phyloP scores from a whole-genome alignment of 2,329 filamentous ascomycete species.

The Ophiostoma tasmaniense region DNA sequence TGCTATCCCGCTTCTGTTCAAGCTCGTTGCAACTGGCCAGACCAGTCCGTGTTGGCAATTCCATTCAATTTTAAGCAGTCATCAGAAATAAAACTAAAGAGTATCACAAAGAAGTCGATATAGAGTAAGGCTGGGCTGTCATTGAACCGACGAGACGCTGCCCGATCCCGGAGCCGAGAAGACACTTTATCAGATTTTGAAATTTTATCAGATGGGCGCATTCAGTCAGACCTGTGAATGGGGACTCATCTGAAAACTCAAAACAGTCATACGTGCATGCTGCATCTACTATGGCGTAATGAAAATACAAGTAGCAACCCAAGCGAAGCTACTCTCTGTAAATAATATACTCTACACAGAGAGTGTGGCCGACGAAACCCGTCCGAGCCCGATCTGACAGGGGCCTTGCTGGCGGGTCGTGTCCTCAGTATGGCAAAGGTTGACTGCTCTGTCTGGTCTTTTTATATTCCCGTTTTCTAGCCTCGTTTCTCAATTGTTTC shows the following conservation, averaged over 20 bases:
- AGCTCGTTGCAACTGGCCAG: background rate
- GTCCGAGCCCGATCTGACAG: background rate
- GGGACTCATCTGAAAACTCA: background rate
- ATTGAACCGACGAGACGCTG: background rate
- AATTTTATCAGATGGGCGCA: background rate
- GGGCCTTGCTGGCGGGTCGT: background rate
- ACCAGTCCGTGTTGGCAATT: background rate
- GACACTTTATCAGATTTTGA: background rate
- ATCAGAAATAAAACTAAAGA: background rate
- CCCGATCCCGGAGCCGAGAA: conserved; percentile 1
- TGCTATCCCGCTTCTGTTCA: background rate
- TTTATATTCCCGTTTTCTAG: conserved; percentile 2
- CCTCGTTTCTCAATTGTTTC: background rate
- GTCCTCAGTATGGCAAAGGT: background rate
- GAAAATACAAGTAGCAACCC: background rate
- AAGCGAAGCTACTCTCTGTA: background rate
- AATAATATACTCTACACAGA: background rate
- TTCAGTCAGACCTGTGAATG: background rate
- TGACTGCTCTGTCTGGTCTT: background rate
- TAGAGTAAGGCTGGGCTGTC: background rate
- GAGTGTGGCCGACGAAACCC: background rate
- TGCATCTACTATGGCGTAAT: background rate
- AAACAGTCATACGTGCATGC: background rate
- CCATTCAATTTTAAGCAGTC: background rate
- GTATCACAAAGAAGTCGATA: background rate